Percentiles rank a stretch among this genome's conserved stretches.
Conservation (phyloP, 768 basidiomycete genomes). For the Suillus americanus region DNA sequence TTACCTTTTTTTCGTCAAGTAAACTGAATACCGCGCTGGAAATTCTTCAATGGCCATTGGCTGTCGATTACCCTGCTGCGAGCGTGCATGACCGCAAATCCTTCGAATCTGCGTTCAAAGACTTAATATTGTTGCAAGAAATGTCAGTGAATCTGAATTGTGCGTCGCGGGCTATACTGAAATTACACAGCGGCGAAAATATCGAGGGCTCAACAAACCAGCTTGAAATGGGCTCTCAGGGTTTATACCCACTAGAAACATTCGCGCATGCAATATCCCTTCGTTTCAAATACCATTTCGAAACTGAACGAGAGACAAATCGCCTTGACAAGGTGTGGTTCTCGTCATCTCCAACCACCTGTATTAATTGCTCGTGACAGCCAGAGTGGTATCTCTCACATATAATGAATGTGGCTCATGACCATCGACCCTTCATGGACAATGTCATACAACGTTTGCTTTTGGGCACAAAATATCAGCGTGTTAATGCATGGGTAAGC, state of each 20-base stretch:
- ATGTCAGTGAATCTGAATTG: conserved; percentile 51
- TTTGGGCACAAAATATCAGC: conserved; percentile 55
- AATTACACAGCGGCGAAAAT: conserved; percentile 47
- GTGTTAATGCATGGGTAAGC: conserved; percentile 76
- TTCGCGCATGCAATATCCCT: conserved; percentile 80
- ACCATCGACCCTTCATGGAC: conserved; percentile 82
- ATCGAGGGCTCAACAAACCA: conserved; percentile 21
- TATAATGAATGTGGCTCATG: conserved; percentile 81
- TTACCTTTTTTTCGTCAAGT: conserved; percentile 36
- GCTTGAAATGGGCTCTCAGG: conserved; percentile 33
- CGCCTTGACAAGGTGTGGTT: conserved; percentile 79
- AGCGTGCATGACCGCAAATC: conserved; percentile 48
- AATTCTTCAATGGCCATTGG: conserved; percentile 81
- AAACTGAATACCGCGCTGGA: conserved; percentile 65
- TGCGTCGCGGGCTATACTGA: neutral
- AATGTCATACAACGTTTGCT: conserved; percentile 70
- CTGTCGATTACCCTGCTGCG: conserved; percentile 61
- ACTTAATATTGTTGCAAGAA: conserved; percentile 73
- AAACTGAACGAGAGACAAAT: conserved; percentile 83
- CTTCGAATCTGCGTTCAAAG: conserved; percentile 79
- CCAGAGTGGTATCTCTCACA: conserved; percentile 98
- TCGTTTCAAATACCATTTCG: conserved; percentile 95
- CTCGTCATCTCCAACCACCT: neutral
- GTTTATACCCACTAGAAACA: conserved; percentile 81
- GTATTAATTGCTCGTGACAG: conserved; percentile 37